These are phyloP conservation scores for Rhexocercosporidium sp. DNA, from an alignment of 2,329 filamentous ascomycete species.

Conservation along the genomic window DNA sequence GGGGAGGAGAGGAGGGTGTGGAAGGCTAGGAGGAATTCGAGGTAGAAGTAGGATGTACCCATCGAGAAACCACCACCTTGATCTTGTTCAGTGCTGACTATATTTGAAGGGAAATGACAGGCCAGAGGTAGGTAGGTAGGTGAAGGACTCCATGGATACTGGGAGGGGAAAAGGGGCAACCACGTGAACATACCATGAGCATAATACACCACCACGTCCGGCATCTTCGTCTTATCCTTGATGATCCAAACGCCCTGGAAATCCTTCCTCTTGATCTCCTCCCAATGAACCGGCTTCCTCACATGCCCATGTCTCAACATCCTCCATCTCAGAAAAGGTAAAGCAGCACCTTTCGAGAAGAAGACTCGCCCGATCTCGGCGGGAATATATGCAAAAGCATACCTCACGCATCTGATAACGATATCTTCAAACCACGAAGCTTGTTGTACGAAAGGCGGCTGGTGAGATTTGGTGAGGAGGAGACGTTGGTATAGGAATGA, in stretches of 20 bases:
- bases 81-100: neutral
- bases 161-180: neutral
- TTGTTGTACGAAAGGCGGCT: constrained; percentile 67
- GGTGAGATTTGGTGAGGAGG: constrained; percentile 50
- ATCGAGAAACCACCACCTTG: constrained; percentile 83
- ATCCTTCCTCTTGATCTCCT: constrained; percentile 58
- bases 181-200: constrained; percentile 65
- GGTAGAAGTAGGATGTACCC: constrained; percentile 83
- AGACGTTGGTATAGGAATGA: constrained; percentile 64
- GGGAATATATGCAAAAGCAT: constrained; percentile 76
- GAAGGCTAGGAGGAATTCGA: constrained; percentile 81
- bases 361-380: constrained; percentile 74
- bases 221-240: constrained; percentile 60
- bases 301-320: constrained; percentile 75
- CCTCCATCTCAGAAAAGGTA: constrained; percentile 77
- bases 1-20: constrained; percentile 58
- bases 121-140: neutral
- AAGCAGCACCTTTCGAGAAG: constrained; percentile 73
- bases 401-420: constrained; percentile 77
- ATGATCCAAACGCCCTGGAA: constrained; percentile 74
- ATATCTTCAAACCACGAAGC: constrained; percentile 79
- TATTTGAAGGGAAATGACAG: neutral
- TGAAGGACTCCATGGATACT: too few species aligned
- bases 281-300: constrained; percentile 67
- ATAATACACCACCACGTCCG: constrained; percentile 84